Base-by-base conservation (phyloP, 495 filamentous ascomycete genomes). In the Hyaloscypha hepaticicola region DNA sequence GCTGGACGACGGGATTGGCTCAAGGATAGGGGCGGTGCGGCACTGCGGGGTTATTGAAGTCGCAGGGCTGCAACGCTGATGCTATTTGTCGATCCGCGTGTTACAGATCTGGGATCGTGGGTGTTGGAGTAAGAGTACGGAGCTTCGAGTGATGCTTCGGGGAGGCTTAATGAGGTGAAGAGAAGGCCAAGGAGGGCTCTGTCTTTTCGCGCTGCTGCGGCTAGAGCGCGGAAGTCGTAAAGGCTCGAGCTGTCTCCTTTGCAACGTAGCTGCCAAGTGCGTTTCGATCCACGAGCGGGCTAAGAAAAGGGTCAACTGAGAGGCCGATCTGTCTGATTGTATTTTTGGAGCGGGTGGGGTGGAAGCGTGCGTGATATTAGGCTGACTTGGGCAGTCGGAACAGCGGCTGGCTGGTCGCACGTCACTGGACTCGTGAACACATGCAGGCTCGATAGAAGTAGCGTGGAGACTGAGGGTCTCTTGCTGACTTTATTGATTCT, bases 41-140 rank as follows among this genome's bases (percentile, higher is more conserved):
- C 25, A 27, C n/a, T 53, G 50, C 22, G 50, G 25, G 50, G 50
- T 45, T 33, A 6, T 33, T 6, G 31, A 8, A 12, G 21, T 9
- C 25, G 24, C 58, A 26, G 34, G 28, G 48, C 45, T 16, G 60
- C 60, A 21, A 33, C 19, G 38, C 56, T 25, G 56, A 24, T 38
- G 56, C 56, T 27, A 21, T 24, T 58, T 41, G 29, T 31, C 56
- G 33, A 38, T 57, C 16, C 28, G 31, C 24, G 33, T 24, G 29
- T n/a, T 41, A 24, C 33, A 25, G 56, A 31, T 41, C 21, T 27
- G 53, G 14, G 19, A 12, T 56, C 16, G 16, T 53, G 50, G 11
- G 38, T n/a, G n/a, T n/a, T n/a, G n/a, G n/a, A n/a, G n/a, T n/a
- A n/a, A n/a, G n/a, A n/a, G n/a, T n/a, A n/a, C 38, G 11, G 38